Base-by-base conservation (phyloP, 768 basidiomycete genomes). In the Boletus rufocinnamomeus region DNA sequence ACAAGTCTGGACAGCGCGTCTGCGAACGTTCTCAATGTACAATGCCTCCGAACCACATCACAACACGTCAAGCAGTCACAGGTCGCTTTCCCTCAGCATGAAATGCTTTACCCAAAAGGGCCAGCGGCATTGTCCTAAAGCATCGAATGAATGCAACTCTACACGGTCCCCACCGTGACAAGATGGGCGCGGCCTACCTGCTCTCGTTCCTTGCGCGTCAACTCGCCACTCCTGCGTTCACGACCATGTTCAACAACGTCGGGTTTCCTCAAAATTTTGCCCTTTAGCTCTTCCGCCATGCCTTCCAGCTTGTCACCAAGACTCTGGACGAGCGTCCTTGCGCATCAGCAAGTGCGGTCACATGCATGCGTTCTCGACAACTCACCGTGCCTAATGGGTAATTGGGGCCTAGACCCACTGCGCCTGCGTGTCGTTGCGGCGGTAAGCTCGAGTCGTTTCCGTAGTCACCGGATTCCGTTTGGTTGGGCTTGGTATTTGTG, bases 341-440 rank as follows among this genome's bases (percentile, higher is more conserved):
- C 9, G 13, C 43, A 11, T 54, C 43, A 48, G 30, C 52, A 14
- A 6, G 30, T 23, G 34, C 32, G 10, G 38, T 14, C 32, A 25
- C 17, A 21, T 21, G 14, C 13, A 4, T 38, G n/a, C 14, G 19
- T 2, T 38, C 21, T 11, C 27, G 23, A 27, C 21, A 27, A 13
- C 72, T 48, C 47, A 78, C 78, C 28, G 66, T 65, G 46, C 66
- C 71, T 16, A 63, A 49, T 14, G 61, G 66, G 47, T 73, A 76
- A 14, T 76, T 70, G 9, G 74, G 76, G 14, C 78, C 78, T 16
- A 73, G 58, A n/a, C 80, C 79, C 6, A 75, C 69, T 0, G 75
- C 71, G 13, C 80, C 80, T 0, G 79, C 76, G 52, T 82, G 80
- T 46, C 61, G 62, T 61, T 81, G 79, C 23, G 69, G 69, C 1